phyloP scores from a whole-genome alignment of 2,329 filamentous ascomycete genomes.

The Beauveria sp. region DNA sequence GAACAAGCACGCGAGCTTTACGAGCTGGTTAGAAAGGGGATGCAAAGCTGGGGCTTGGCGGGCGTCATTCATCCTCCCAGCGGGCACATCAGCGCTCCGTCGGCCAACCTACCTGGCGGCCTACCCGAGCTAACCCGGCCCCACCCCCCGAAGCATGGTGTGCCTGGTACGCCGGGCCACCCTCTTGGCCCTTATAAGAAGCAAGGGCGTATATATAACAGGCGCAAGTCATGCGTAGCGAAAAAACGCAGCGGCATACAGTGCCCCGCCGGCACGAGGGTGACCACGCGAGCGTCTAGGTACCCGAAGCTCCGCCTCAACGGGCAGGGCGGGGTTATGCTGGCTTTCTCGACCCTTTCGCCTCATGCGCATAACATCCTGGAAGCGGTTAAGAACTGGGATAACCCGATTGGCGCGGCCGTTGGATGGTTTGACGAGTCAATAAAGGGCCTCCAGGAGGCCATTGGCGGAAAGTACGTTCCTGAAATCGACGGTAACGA shows the following conservation, averaged over 20 bases:
- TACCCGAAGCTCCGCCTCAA: background rate
- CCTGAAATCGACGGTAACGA: background rate
- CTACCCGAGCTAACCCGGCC: background rate
- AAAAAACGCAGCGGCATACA: background rate
- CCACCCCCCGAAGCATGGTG: background rate
- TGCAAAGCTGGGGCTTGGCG: background rate
- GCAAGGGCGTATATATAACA: background rate
- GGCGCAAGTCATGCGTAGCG: background rate
- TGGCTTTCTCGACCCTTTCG: background rate
- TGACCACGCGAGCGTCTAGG: background rate
- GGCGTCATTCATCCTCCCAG: background rate
- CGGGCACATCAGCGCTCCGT: background rate
- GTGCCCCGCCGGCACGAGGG: background rate
- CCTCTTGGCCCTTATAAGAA: background rate
- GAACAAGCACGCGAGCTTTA: too few species aligned
- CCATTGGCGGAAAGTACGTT: background rate
- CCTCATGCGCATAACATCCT: background rate
- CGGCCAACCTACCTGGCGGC: background rate
- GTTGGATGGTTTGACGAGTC: background rate
- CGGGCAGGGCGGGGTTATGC: background rate
- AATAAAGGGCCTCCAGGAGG: background rate
- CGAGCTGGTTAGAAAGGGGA: too few species aligned
- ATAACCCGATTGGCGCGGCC: background rate
- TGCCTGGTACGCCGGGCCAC: background rate
- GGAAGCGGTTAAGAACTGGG: background rate